These are phyloP conservation scores for Saraca asoca DNA, from an alignment of 331 rosid species.

Conservation along the genomic window DNA sequence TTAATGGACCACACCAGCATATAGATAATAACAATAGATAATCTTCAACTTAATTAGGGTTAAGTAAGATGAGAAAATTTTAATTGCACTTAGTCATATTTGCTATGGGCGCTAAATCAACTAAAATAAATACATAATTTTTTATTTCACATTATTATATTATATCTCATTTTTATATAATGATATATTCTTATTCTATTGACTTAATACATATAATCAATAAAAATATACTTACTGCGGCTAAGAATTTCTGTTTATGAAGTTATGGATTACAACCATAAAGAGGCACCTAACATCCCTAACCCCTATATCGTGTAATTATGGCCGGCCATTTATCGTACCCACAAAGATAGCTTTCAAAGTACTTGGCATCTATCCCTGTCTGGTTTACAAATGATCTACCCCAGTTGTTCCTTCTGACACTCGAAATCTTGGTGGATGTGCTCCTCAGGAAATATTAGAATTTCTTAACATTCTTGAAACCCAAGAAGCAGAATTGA, in stretches of 20 bases:
- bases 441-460: background rate
- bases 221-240: too few species aligned
- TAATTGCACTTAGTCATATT: too few species aligned
- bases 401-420: conserved; percentile 17
- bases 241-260: too few species aligned
- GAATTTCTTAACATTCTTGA: conserved; percentile 24
- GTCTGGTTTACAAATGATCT: conserved; percentile 33
- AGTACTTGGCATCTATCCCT: conserved; percentile 33
- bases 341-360: conserved; percentile 40
- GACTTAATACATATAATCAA: too few species aligned
- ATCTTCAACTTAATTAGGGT: conserved; percentile 18
- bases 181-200: too few species aligned
- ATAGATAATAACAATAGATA: conserved; percentile 27
- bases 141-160: too few species aligned
- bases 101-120: too few species aligned
- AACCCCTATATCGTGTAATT: conserved; percentile 19
- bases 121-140: too few species aligned
- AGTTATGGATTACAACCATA: conserved; percentile 42
- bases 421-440: conserved; percentile 14
- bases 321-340: conserved; percentile 45
- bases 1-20: conserved; percentile 38
- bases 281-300: conserved; percentile 42
- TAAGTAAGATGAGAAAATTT: too few species aligned
- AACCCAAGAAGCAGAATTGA: background rate
- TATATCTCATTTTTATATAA: too few species aligned